phyloP scores from a whole-genome alignment of 2,329 filamentous ascomycete genomes.

The Talaromyces sp. region DNA sequence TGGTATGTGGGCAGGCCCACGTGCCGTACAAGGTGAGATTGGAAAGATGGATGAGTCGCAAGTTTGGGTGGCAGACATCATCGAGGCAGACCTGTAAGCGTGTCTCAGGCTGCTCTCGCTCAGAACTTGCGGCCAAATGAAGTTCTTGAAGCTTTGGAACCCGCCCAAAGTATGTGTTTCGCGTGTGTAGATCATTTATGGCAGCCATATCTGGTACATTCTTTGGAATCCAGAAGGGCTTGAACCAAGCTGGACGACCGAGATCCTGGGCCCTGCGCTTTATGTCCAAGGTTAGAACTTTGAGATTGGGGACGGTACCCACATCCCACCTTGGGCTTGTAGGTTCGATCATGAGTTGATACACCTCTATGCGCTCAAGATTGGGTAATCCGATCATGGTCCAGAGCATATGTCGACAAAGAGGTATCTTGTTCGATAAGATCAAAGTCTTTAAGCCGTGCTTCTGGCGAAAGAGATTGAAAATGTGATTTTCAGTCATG shows the following conservation, averaged over 20 bases:
- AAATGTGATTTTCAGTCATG: slow-evolving; percentile 3
- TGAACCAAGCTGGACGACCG: neutral
- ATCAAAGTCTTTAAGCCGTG: slow-evolving; percentile 18
- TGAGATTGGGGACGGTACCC: slow-evolving; percentile 2
- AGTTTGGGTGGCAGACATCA: neutral
- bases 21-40: neutral
- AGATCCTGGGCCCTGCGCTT: neutral
- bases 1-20: neutral
- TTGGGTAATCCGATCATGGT: slow-evolving; percentile 23
- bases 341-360: neutral
- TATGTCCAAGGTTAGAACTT: neutral
- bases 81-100: neutral
- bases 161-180: neutral
- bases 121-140: neutral
- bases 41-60: neutral
- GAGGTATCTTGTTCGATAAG: slow-evolving; percentile 21
- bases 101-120: neutral
- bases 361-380: slow-evolving; percentile 16
- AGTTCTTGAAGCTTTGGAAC: slow-evolving; percentile 11
- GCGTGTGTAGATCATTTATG: neutral
- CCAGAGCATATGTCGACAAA: neutral
- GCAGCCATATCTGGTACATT: neutral
- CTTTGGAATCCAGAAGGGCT: neutral
- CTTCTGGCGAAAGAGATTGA: slow-evolving; percentile 1
- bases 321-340: neutral